These are phyloP conservation scores for Ceratobasidium sp. DNA, from an alignment of 1,284 basidiomycete genomes.

Conservation along the genomic window DNA sequence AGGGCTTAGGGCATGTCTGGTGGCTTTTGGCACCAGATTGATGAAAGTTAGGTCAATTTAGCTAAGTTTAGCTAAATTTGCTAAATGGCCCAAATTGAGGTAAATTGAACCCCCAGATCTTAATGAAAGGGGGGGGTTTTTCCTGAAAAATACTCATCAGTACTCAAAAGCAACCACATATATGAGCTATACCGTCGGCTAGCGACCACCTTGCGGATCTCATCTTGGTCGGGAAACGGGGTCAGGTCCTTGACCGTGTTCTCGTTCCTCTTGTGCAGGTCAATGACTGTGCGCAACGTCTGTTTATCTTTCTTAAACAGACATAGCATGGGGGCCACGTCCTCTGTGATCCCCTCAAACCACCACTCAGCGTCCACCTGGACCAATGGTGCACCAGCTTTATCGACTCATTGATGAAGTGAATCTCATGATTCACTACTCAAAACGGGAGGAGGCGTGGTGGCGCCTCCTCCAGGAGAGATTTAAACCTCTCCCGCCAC, in stretches of 20 bases:
- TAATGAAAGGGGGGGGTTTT: too few relatives aligned
- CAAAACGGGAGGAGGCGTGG: slow-evolving; percentile 25
- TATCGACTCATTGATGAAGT: slow-evolving; percentile 34
- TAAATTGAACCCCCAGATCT: too few relatives aligned
- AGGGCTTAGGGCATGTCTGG: too few relatives aligned
- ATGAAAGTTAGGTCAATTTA: too few relatives aligned
- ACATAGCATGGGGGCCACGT: slow-evolving; percentile 59
- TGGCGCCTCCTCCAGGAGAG: not conserved
- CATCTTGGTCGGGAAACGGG: slow-evolving; percentile 59
- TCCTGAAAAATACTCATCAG: too few relatives aligned
- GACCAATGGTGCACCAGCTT: too few relatives aligned
- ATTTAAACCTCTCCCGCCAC: not conserved
- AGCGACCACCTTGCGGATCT: slow-evolving; percentile 54
- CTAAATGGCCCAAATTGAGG: too few relatives aligned
- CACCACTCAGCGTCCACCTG: slow-evolving; percentile 56
- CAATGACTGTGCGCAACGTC: slow-evolving; percentile 55
- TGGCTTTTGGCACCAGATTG: too few relatives aligned
- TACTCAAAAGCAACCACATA: too few relatives aligned
- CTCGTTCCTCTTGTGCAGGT: slow-evolving; percentile 59
- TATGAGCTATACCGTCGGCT: slow-evolving; percentile 50
- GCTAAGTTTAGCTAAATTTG: too few relatives aligned
- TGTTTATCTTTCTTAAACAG: slow-evolving; percentile 55
- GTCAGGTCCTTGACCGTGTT: slow-evolving; percentile 58
- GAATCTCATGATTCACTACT: slow-evolving; percentile 43
- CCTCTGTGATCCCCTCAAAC: slow-evolving; percentile 52